Evolutionary conservation across 2,329 filamentous ascomycete genomes (phyloP), one percentile per base, ranked within the genome.

Genomic region (Bipolaris cookei): DNA sequence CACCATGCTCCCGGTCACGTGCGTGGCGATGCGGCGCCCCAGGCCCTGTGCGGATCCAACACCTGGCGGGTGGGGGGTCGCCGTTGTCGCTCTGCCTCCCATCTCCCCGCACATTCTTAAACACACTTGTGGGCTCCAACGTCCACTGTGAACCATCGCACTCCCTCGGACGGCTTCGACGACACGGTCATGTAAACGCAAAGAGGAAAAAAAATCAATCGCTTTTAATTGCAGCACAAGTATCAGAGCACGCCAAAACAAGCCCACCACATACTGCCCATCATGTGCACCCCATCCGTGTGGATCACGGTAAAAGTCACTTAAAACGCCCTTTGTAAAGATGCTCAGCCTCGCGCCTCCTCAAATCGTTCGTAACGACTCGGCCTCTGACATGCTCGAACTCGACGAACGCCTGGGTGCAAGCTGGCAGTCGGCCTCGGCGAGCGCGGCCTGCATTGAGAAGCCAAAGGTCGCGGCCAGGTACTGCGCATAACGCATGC

Each of bases 391-490:
- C 42, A 75, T 56, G 60, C 59, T 68, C 54, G 72, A 74, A 59
- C 61, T 68, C 54, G 72, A 75, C n/a, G 67, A 65, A 28, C 72
- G 68, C 43, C 71, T 71, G 47, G 74, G 74, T 37, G 68, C 71
- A 30, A 77, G 66, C 54, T 76, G 68, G 49, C 59, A 63, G 56
- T 77, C 74, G 37, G 74, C 72, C 59, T 77, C 75, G 43, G 67
- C 71, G 58, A 76, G 57, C 34, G 75, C 75, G 46, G 75, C 75
- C 57, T 76, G 69, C 53, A 75, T 68, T 52, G 70, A 75, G 65
- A 77, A 76, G 59, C 74, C 76, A 68, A 77, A 77, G 32, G 74
- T 75, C 16, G 73, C 71, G 28, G 74, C 74, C 43, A 77, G 72
- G 58, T 77, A 77, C 51, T 75, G 72, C 39, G 75, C 75, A 64